Evolutionary conservation across 176 grass and related monocot species (phyloP).

Genomic region (Pontederia crassipes): DNA sequence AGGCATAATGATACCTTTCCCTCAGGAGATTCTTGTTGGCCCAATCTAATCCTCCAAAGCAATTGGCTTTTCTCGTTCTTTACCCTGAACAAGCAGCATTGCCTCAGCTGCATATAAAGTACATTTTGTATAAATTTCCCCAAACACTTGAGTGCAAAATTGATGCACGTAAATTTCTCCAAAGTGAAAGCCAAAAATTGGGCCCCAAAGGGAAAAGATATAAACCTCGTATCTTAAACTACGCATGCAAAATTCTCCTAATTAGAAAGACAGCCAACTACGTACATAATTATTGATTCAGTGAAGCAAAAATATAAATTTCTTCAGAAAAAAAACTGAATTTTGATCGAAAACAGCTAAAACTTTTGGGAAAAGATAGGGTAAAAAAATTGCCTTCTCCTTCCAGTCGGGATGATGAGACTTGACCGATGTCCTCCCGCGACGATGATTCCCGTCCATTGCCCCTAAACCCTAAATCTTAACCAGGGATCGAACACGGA

Average conservation of each 20-base stretch:
- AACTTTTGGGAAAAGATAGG: background rate
- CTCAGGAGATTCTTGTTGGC: conserved; percentile 20
- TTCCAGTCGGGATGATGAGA: conserved; percentile 14
- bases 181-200: background rate
- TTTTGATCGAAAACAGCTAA: background rate
- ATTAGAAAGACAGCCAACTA: background rate
- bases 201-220: background rate
- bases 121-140: conserved; percentile 6
- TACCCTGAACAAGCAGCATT: conserved; percentile 61
- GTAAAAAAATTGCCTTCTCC: background rate
- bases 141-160: background rate
- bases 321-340: background rate
- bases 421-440: background rate
- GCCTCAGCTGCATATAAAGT: conserved; percentile 43
- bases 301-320: background rate
- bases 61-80: conserved; percentile 50
- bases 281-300: background rate
- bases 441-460: conserved; percentile 6
- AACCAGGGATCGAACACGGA: no score
- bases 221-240: background rate
- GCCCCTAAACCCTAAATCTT: background rate
- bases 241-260: background rate
- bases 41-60: conserved; percentile 65
- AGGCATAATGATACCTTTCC: conserved; percentile 35
- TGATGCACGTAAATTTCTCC: background rate